Conservation (phyloP, 2,329 filamentous ascomycete species). For the Sporothrix brunneoviolacea region DNA sequence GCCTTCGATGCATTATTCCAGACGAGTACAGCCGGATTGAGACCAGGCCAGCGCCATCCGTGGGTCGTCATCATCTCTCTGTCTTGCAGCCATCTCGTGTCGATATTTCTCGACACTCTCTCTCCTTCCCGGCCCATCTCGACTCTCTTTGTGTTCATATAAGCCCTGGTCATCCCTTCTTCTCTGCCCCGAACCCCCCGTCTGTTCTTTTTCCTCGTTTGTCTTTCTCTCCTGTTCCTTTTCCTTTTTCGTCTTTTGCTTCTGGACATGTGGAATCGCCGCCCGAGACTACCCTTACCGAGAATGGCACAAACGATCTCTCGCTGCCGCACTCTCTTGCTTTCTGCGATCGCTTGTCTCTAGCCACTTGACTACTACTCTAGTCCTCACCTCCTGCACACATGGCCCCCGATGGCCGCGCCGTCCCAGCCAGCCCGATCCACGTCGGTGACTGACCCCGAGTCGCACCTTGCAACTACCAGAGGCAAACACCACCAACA, state of each 20-base stretch:
- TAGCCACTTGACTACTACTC: no score
- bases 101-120: no score
- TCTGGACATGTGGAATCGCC: no score
- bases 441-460: slow-evolving; percentile 3
- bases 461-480: slow-evolving; percentile 9
- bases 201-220: background rate
- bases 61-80: slow-evolving; percentile 9
- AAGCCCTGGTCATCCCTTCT: background rate
- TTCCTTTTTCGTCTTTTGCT: background rate
- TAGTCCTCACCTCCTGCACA: background rate
- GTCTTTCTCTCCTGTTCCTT: background rate
- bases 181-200: background rate
- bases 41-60: slow-evolving; percentile 2
- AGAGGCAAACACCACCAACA: background rate
- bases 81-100: no score
- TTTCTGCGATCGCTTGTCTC: no score
- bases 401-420: slow-evolving; percentile 2
- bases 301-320: no score
- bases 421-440: background rate
- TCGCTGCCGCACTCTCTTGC: no score
- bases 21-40: slow-evolving; percentile 4
- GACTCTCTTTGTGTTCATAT: background rate
- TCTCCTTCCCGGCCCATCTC: background rate
- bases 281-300: no score
- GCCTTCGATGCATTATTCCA: background rate